Evolutionary conservation across 257 asterid species (phyloP).

Genomic region (Coffea canephora): DNA sequence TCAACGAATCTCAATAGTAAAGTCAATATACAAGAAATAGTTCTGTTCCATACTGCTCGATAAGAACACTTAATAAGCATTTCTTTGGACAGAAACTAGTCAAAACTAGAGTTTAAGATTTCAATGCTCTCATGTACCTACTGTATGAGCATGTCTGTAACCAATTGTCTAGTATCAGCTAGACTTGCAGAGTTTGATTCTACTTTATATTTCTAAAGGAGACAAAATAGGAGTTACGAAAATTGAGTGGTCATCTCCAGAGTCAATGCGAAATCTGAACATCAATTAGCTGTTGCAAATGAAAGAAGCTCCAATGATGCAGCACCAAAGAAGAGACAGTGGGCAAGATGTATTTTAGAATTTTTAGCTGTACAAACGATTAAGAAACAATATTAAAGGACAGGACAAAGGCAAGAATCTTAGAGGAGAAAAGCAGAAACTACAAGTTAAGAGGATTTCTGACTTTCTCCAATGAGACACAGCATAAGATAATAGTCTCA

Average conservation of each 20-base stretch:
- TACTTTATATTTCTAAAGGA: no score
- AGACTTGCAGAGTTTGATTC: no score
- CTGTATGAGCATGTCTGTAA: background rate
- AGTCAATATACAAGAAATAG: no score
- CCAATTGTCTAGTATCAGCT: background rate
- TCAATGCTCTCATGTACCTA: background rate
- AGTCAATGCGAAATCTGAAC: background rate
- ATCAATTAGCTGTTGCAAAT: no score
- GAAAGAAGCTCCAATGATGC: no score
- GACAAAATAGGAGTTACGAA: no score
- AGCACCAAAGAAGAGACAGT: no score
- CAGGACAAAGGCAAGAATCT: background rate
- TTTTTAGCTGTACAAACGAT: no score
- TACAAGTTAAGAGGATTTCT: background rate
- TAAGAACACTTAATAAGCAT: background rate
- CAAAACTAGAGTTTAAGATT: background rate
- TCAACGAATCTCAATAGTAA: no score
- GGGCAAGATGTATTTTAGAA: no score
- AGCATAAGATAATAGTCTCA: background rate
- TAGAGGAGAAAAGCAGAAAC: background rate
- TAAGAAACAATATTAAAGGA: background rate
- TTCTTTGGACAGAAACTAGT: background rate
- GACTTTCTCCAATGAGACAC: background rate
- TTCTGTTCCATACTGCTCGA: background rate
- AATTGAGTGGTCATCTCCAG: background rate